A percentile compares a stretch with the other conserved stretches of the same genome.
phyloP scores from a whole-genome alignment of 495 filamentous ascomycete species.

The Neurospora sp. region DNA sequence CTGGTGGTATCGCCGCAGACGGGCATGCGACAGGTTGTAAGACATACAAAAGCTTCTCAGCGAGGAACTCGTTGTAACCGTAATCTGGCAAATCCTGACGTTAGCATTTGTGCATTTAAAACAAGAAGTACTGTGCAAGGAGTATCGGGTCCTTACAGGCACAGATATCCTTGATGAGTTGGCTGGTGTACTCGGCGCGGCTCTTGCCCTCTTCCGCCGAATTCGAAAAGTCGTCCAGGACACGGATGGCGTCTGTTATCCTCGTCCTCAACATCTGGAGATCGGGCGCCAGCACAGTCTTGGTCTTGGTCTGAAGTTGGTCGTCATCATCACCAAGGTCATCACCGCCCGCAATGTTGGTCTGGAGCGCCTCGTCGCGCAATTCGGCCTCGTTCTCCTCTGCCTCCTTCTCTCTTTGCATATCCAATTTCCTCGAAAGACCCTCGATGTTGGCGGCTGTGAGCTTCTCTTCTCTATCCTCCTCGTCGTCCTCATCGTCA shows the following conservation, averaged over 20 bases:
- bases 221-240: slow-evolving; percentile 77
- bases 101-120: neutral
- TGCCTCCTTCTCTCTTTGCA: slow-evolving; percentile 54
- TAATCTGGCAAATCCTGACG: slow-evolving; percentile 41
- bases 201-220: slow-evolving; percentile 67
- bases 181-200: slow-evolving; percentile 73
- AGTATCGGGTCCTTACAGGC: slow-evolving; percentile 32
- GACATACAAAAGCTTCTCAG: slow-evolving; percentile 25
- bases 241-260: slow-evolving; percentile 86
- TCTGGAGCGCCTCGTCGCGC: slow-evolving; percentile 82
- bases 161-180: slow-evolving; percentile 85
- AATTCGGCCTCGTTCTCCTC: slow-evolving; percentile 71
- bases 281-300: slow-evolving; percentile 63
- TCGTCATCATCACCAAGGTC: slow-evolving; percentile 37
- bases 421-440: slow-evolving; percentile 70
- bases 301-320: slow-evolving; percentile 33
- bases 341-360: slow-evolving; percentile 76
- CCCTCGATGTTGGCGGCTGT: slow-evolving; percentile 96
- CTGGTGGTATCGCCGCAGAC: neutral
- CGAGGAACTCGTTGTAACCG: slow-evolving; percentile 56
- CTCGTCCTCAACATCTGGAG: slow-evolving; percentile 80
- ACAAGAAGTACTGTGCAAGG: neutral
- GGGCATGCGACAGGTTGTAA: neutral
- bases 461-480: slow-evolving; percentile 79
- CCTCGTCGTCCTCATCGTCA: slow-evolving; percentile 85